A percentile compares a stretch with the other conserved stretches of the same genome.
Conservation (phyloP, 1,284 basidiomycete genomes). For the Xerocomus amazonicus region DNA sequence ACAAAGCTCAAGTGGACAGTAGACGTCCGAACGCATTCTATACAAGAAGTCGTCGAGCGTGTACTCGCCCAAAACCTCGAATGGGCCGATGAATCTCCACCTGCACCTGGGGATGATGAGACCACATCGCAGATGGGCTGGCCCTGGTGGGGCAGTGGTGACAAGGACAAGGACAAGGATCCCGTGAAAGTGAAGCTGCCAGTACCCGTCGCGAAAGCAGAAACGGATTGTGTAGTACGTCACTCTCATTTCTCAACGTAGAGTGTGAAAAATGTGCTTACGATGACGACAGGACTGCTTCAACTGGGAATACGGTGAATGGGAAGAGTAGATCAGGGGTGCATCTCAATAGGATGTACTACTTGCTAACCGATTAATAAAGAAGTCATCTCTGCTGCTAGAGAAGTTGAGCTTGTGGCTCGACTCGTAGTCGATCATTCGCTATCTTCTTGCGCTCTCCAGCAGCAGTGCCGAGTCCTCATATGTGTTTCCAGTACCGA, state of each 20-base stretch:
- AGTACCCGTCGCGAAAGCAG: constrained; percentile 43
- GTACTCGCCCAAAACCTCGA: constrained; percentile 72
- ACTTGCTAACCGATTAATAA: not conserved
- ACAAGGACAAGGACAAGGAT: constrained; percentile 17
- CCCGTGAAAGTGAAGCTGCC: constrained; percentile 23
- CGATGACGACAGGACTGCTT: constrained; percentile 53
- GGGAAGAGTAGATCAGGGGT: constrained; percentile 8
- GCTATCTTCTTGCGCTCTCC: too few species aligned
- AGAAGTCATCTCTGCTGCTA: not conserved
- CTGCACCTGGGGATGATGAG: constrained; percentile 9
- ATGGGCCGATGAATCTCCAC: constrained; percentile 37
- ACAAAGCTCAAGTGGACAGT: constrained; percentile 79
- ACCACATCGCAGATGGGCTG: constrained; percentile 5
- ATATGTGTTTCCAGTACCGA: too few species aligned
- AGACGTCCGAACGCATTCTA: constrained; percentile 75
- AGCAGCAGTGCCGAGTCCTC: too few species aligned
- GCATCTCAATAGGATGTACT: not conserved
- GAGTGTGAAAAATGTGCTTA: not conserved
- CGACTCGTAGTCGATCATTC: not conserved
- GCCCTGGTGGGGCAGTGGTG: constrained; percentile 30
- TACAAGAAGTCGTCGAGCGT: constrained; percentile 71
- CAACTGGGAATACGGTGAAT: constrained; percentile 60
- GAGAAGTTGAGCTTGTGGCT: not conserved
- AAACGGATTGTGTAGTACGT: constrained; percentile 38
- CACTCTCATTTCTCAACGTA: not conserved